Base-by-base conservation (phyloP, 331 rosid species). In the Phaseolus coccineus region DNA sequence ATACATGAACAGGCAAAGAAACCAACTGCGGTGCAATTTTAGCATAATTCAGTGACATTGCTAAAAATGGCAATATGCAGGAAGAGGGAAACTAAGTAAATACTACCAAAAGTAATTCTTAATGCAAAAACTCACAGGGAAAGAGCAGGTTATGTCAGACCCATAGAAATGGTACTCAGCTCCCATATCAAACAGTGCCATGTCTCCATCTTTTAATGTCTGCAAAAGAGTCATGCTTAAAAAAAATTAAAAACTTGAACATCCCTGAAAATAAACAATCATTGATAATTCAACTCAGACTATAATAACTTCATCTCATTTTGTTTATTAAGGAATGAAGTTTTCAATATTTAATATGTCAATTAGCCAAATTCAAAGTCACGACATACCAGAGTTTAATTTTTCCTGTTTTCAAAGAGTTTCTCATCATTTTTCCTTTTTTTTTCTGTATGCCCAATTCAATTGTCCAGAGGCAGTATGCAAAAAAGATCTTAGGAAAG, bases 111-210 rank as follows among this genome's bases (percentile, higher is more conserved):
- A 69, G 57, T 61, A 74, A 24, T 62, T 69, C 69, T 62, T 69
- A 76, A 73, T 11, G 63, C 33, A 77, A 63, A 88, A 78, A 89
- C 98, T 90, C 85, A 94, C 97, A 2, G 98, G 97, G 81, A 88
- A 94, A 55, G 97, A 94, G 85, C 97, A 94, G 48, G 98, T 92
- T 61, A 94, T 91, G 90, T 94, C 98, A 69, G 98, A 92, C 37
- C 91, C 98, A 89, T 94, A 94, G 79, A 94, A 94, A 74, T 89
- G 82, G 79, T 91, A 92, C 84, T 94, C 98, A 72, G 97, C 97
- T 87, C 97, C 98, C 98, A 94, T 94, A 86, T 94, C 98, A 89
- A 92, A 88, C 85, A 94, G 87, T 25, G 95, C 93, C 93, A 94
- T 91, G 76, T 85, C 97, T 86, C 97, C 97, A 84, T 92, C 95